phyloP scores from a whole-genome alignment of 306 rosid genomes.

The Phaseolus lunatus region DNA sequence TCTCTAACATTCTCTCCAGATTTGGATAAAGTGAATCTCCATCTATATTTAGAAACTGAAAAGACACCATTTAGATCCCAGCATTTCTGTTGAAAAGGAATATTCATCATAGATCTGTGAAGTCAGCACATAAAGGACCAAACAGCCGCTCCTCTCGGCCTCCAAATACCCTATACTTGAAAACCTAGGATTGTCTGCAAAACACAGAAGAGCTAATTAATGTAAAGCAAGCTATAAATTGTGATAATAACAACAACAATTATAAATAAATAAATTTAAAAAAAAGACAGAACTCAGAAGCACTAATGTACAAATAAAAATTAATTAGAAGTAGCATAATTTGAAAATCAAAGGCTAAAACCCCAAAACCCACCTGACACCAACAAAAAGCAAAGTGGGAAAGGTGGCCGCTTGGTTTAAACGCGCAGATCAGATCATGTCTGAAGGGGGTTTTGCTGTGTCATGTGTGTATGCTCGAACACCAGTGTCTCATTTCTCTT shows the following conservation, averaged over 20 bases:
- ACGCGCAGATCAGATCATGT: conserved; percentile 40
- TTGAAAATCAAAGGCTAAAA: conserved; percentile 21
- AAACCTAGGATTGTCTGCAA: conserved; percentile 50
- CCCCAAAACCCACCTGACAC: conserved; percentile 55
- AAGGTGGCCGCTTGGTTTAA: conserved; percentile 37
- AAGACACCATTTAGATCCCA: conserved; percentile 52
- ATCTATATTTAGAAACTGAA: conserved; percentile 48
- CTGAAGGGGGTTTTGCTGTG: conserved; percentile 29
- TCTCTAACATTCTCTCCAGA: conserved; percentile 35
- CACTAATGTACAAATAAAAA: conserved; percentile 24
- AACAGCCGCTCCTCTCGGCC: conserved; percentile 27
- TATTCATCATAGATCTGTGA: conserved; percentile 61
- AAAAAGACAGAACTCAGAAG: neutral
- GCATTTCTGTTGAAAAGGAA: conserved; percentile 52
- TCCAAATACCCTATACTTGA: conserved; percentile 33
- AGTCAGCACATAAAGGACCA: conserved; percentile 49
- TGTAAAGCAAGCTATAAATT: neutral
- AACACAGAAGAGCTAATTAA: conserved; percentile 34
- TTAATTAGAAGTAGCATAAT: neutral
- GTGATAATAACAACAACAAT: neutral
- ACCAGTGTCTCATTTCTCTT: neutral
- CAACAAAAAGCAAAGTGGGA: conserved; percentile 39
- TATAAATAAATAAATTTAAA: neutral
- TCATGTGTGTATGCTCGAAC: neutral
- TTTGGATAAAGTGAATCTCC: conserved; percentile 39